phyloP scores from a whole-genome alignment of 768 basidiomycete species.

The Tulasnella calospora region DNA sequence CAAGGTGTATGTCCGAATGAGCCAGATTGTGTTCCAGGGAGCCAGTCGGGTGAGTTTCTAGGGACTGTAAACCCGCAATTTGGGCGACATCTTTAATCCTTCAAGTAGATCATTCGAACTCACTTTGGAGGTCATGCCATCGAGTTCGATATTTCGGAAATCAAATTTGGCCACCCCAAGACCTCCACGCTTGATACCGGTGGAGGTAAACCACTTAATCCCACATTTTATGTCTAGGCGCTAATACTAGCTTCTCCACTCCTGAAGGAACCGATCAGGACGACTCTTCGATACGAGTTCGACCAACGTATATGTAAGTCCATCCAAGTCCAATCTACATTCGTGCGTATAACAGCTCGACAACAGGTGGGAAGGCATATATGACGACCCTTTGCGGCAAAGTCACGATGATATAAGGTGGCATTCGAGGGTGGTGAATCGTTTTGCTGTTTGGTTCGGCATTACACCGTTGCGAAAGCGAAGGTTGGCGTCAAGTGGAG shows the following conservation, averaged over 20 bases:
- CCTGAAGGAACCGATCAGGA: conserved; percentile 55
- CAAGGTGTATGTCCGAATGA: conserved; percentile 64
- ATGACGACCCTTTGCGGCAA: conserved; percentile 49
- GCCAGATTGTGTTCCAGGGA: conserved; percentile 60
- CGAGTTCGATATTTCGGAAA: conserved; percentile 58
- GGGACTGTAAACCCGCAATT: neutral
- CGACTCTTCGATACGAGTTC: conserved; percentile 52
- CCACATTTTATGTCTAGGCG: neutral
- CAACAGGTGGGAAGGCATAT: conserved; percentile 56
- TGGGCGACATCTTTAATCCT: neutral
- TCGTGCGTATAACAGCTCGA: neutral
- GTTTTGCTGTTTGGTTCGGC: conserved; percentile 64
- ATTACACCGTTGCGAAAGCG: conserved; percentile 58
- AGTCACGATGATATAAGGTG: conserved; percentile 35
- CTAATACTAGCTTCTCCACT: conserved; percentile 14
- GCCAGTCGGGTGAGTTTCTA: conserved; percentile 43
- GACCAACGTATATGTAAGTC: conserved; percentile 50
- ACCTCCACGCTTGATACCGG: conserved; percentile 59
- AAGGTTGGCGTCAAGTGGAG: conserved; percentile 48
- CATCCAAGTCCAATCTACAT: neutral
- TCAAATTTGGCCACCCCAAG: conserved; percentile 48
- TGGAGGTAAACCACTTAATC: conserved; percentile 39
- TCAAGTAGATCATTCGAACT: conserved; percentile 53
- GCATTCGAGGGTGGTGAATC: conserved; percentile 44
- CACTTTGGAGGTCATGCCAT: conserved; percentile 52